Conservation (phyloP, 1,284 basidiomycete species). For the Pseudomicrostroma phylloplanum region DNA sequence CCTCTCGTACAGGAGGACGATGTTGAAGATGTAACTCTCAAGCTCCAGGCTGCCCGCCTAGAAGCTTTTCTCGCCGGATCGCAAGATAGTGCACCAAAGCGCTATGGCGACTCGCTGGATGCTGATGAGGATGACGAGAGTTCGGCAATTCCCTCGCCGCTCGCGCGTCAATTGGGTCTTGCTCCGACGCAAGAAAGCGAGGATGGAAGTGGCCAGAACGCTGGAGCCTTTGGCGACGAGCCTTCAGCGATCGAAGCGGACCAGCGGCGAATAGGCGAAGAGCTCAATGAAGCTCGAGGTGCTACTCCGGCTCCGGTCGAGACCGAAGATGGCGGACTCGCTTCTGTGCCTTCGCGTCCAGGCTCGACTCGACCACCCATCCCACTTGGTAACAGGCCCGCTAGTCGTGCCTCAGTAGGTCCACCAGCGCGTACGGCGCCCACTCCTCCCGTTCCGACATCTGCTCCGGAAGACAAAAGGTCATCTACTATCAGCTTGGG, state of each 20-base stretch:
- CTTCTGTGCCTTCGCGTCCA: background rate
- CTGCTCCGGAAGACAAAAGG: background rate
- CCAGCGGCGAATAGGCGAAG: background rate
- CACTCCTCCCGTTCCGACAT: background rate
- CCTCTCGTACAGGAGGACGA: slow-evolving; percentile 1
- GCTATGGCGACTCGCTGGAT: background rate
- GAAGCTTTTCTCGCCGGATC: slow-evolving; percentile 2
- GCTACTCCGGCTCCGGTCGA: background rate
- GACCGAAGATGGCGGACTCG: background rate
- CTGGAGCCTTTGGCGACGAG: background rate
- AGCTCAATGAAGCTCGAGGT: slow-evolving; percentile 1
- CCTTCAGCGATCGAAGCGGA: background rate
- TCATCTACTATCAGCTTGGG: background rate
- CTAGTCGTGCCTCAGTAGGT: background rate
- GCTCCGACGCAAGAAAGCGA: background rate
- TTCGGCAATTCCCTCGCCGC: background rate
- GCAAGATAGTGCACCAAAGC: background rate
- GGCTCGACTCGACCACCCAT: background rate
- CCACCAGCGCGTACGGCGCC: background rate
- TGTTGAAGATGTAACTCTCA: background rate
- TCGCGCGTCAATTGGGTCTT: slow-evolving; percentile 1
- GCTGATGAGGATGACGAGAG: slow-evolving; percentile 5
- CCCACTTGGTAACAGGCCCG: background rate
- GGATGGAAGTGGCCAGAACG: background rate
- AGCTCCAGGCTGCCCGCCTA: background rate